Percentiles rank a stretch among this genome's conserved stretches.
Conservation (phyloP, 352 stramenopile species). For the Phytopythium boreale region DNA sequence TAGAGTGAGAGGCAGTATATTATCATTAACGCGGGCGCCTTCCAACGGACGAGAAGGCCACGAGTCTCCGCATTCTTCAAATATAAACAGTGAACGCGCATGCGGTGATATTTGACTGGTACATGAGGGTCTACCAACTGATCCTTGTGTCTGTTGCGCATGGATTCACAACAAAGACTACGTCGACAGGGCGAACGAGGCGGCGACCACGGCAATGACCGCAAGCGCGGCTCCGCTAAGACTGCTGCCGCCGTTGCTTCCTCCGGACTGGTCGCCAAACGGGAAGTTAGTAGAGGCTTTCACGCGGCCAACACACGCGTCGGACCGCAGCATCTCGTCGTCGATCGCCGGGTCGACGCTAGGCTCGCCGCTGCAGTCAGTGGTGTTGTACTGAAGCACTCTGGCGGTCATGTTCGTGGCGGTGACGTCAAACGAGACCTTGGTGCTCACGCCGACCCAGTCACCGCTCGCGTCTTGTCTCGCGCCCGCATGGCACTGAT, state of each 20-base stretch:
- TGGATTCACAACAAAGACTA: too few species aligned
- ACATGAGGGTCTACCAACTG: too few species aligned
- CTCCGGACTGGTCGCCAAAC: not conserved
- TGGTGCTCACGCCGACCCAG: not conserved
- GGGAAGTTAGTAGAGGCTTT: not conserved
- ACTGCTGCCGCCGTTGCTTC: not conserved
- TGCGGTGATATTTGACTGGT: too few species aligned
- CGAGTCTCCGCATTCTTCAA: too few species aligned
- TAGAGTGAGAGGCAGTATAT: too few species aligned
- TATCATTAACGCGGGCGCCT: too few species aligned
- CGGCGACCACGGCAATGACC: not conserved
- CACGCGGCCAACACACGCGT: not conserved
- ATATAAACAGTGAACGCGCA: too few species aligned
- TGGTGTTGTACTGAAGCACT: not conserved
- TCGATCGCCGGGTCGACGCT: not conserved
- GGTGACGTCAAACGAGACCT: not conserved
- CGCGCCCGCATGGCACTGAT: not conserved
- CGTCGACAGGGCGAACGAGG: too few species aligned
- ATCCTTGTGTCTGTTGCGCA: too few species aligned
- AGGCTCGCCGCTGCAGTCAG: not conserved
- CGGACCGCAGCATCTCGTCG: not conserved
- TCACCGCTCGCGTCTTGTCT: not conserved
- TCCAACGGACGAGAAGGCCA: too few species aligned
- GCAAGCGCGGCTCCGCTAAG: not conserved
- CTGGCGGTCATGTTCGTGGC: not conserved